Conservation (phyloP, 2,329 filamentous ascomycete species). For the Xenoacremonium recifei region DNA sequence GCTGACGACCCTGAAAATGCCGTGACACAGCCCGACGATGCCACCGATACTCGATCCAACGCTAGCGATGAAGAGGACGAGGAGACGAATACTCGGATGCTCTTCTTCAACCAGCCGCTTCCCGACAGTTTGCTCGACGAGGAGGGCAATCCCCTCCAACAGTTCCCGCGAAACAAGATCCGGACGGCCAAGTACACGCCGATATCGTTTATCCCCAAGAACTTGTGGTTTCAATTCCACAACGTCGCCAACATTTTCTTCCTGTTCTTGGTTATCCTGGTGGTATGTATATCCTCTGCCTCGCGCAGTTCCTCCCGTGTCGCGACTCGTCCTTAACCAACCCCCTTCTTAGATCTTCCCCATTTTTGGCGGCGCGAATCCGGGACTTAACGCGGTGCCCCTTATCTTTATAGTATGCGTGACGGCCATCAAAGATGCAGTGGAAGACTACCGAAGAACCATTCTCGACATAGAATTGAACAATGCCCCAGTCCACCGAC, state of each 20-base stretch:
- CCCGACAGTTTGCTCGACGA: conserved; percentile 75
- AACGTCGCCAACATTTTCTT: conserved; percentile 99
- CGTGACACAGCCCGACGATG: conserved; percentile 22
- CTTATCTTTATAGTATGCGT: conserved; percentile 88
- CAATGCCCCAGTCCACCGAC: conserved; percentile 89
- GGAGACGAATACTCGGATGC: conserved; percentile 48
- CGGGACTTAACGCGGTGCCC: conserved; percentile 84
- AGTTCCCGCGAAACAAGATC: conserved; percentile 91
- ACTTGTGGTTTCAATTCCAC: conserved; percentile 96
- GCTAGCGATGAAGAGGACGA: conserved; percentile 40
- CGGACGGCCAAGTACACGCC: conserved; percentile 97
- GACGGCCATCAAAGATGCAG: conserved; percentile 89
- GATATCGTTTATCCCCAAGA: conserved; percentile 92
- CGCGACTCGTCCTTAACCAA: conserved; percentile 17
- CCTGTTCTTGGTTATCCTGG: conserved; percentile 90
- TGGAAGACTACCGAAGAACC: conserved; percentile 93
- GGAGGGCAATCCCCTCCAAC: conserved; percentile 68
- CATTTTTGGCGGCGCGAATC: conserved; percentile 91
- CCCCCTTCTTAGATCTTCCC: conserved; percentile 76
- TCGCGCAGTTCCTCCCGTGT: conserved; percentile 2
- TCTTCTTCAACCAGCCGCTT: conserved; percentile 86
- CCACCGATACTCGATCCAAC: conserved; percentile 29
- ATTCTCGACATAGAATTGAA: conserved; percentile 91
- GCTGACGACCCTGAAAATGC: conserved; percentile 28
- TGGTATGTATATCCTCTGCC: conserved; percentile 59